Conservation (phyloP, 1,284 basidiomycete genomes). For the Cystobasidiaceae sp. region DNA sequence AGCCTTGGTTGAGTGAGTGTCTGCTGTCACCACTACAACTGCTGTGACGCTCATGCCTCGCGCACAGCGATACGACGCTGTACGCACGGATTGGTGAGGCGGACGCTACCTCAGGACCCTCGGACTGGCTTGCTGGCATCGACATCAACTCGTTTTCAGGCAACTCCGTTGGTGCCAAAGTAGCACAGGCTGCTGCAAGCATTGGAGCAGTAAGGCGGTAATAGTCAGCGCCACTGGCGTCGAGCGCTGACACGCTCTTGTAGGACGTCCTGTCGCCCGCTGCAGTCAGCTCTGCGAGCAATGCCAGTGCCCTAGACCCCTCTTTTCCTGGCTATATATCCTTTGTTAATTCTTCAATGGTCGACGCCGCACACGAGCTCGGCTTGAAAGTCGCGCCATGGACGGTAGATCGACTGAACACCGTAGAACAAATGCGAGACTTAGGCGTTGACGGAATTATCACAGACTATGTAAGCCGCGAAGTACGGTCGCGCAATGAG, state of each 20-base stretch:
- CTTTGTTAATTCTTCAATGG: slow-evolving; percentile 64
- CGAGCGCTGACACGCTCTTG: not conserved
- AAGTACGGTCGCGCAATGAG: not conserved
- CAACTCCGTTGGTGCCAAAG: slow-evolving; percentile 53
- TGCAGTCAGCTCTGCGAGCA: slow-evolving; percentile 50
- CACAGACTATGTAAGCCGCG: slow-evolving; percentile 53
- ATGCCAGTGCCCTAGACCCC: slow-evolving; percentile 50
- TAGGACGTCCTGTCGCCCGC: slow-evolving; percentile 61
- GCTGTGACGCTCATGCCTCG: not conserved
- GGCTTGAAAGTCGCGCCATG: slow-evolving; percentile 63
- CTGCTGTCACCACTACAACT: not conserved
- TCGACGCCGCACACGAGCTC: slow-evolving; percentile 59
- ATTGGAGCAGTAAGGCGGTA: slow-evolving; percentile 52
- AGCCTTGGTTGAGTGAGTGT: slow-evolving; percentile 37
- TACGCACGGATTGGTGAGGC: slow-evolving; percentile 37
- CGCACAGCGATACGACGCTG: slow-evolving; percentile 34
- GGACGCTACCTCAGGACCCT: slow-evolving; percentile 41
- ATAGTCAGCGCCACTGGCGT: not conserved
- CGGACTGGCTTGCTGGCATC: slow-evolving; percentile 60
- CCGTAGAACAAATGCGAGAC: slow-evolving; percentile 57
- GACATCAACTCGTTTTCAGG: slow-evolving; percentile 58
- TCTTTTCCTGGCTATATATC: slow-evolving; percentile 52
- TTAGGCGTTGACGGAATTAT: slow-evolving; percentile 67
- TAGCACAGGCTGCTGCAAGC: slow-evolving; percentile 62
- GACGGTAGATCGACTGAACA: slow-evolving; percentile 62